Base-by-base conservation (phyloP, 306 rosid genomes). In the Prunus armeniaca region DNA sequence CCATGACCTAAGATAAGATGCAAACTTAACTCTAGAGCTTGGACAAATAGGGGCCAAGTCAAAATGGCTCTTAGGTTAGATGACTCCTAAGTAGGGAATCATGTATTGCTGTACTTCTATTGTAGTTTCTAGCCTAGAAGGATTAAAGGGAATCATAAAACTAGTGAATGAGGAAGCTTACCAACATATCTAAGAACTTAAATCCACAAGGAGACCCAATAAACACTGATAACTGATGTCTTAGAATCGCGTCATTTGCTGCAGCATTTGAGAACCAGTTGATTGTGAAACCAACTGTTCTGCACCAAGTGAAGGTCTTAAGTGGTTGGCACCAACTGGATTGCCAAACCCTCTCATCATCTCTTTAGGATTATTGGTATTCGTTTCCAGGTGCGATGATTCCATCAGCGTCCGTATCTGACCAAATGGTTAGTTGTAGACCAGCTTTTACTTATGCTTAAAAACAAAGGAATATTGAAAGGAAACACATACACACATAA, bases 401-500 rank as follows among this genome's bases (percentile, higher is more conserved):
- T 88, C 97, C 92, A 87, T 88, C 80, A 91, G 63, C 20, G 85
- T 41, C 74, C 93, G 93, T 73, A 96, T 82, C 99, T 96, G 90
- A 88, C 51, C 57, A 86, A 71, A 66, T 24, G 12, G 54, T 69
- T 43, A 47, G 69, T 45, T 65, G 78, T 73, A 63, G 66, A 75
- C 34, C 65, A 66, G 38, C 54, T 25, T 65, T 60, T 30, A 82
- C 78, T 47, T 56, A 71, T 63, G 70, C 64, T 41, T 60, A 41
- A 51, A 54, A 70, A 7, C 43, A 75, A 57, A 86, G 65, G 65
- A 46, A 78, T 41, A 73, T 14, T 15, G 71, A 81, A 55, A 73
- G 69, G 58, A 61, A 79, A 80, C 74, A 75, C 52, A 63, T 50
- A 60, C 17, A 65, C 24, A 65, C 41, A 63, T 76, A 82, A 62